Conservation (phyloP, 106 monocot species). For the Amphibolis antarctica region DNA sequence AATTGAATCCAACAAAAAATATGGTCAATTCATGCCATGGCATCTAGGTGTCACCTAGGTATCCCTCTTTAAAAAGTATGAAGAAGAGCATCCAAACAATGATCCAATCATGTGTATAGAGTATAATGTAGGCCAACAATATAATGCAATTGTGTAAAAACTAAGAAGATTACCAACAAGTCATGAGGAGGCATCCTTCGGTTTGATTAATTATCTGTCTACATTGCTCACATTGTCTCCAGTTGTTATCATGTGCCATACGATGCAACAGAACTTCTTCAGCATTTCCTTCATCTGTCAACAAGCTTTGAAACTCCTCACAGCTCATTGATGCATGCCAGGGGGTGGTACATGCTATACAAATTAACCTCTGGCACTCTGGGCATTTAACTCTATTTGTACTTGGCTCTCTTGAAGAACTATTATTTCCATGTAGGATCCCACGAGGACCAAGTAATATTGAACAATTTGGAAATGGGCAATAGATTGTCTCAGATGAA, state of each 20-base stretch:
- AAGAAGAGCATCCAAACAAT: too few species aligned
- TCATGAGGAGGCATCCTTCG: constrained; percentile 58
- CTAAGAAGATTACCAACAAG: constrained; percentile 54
- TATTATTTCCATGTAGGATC: constrained; percentile 20
- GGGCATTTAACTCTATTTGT: constrained; percentile 42
- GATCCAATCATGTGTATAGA: too few species aligned
- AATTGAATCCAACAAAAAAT: too few species aligned
- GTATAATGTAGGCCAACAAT: too few species aligned
- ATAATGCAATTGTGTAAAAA: too few species aligned
- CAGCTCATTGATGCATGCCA: constrained; percentile 74
- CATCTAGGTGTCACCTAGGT: too few species aligned
- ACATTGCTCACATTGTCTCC: constrained; percentile 66
- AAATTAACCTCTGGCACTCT: constrained; percentile 53
- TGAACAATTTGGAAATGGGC: constrained; percentile 62
- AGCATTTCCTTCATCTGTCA: constrained; percentile 30
- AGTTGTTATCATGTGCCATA: constrained; percentile 34
- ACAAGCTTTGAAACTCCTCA: constrained; percentile 55
- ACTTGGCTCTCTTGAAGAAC: constrained; percentile 33
- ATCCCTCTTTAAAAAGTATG: too few species aligned
- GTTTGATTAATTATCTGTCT: constrained; percentile 50
- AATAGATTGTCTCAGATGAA: constrained; percentile 27
- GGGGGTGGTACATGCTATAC: constrained; percentile 47
- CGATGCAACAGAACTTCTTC: constrained; percentile 32
- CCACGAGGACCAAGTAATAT: constrained; percentile 15
- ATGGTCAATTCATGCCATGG: too few species aligned